Evolutionary conservation across 2,329 filamentous ascomycete species (phyloP), one percentile per base, ranked within the genome.

Genomic region (Elsinoe ampelina): DNA sequence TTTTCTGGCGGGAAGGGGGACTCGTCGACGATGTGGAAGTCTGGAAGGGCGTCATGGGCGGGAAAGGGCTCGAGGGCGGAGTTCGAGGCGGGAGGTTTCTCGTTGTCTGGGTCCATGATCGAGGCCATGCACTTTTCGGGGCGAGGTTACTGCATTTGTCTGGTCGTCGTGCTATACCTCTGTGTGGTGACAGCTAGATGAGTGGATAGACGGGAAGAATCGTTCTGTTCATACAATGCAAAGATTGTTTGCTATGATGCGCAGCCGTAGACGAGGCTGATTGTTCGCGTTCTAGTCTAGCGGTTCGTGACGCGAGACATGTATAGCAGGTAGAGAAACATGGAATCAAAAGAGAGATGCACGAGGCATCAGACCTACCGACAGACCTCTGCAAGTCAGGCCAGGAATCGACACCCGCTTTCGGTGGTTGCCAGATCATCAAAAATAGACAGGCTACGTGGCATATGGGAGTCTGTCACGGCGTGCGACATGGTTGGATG

Each of bases 371-470:
- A 50, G 45, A 50, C 45, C 45, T 50, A 35, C 45, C 26, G 15
- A 7, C 22, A 34, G 45, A 50, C 45, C 45, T 50, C 45, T 50
- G 26, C 15, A 13, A 17, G 34, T 39, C 48, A 52, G 48, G 32
- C 48, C 48, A 38, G 48, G 17, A 12, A n/a, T 11, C 26, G 26
- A 30, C 26, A 19, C 5, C 5, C 26, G 13, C 8, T 50, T n/a
- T 8, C 19, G 13, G 15, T 17, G 32, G 17, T 32, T 52, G 48
- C 26, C 48, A 52, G 19, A 35, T 52, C 34, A 38, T 34, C 48
- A 38, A 52, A 52, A 52, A 52, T 52, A 52, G 48, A 52, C 48
- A 20, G 19, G 48, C 48, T 38, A 52, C 48, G 48, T 52, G 48
- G 32, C 48, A 13, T 17, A 19, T 34, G 30, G 38, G n/a, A 30